phyloP scores from a whole-genome alignment of 108 stramenopile genomes.

The Pseudonitzschia delicatissima region DNA sequence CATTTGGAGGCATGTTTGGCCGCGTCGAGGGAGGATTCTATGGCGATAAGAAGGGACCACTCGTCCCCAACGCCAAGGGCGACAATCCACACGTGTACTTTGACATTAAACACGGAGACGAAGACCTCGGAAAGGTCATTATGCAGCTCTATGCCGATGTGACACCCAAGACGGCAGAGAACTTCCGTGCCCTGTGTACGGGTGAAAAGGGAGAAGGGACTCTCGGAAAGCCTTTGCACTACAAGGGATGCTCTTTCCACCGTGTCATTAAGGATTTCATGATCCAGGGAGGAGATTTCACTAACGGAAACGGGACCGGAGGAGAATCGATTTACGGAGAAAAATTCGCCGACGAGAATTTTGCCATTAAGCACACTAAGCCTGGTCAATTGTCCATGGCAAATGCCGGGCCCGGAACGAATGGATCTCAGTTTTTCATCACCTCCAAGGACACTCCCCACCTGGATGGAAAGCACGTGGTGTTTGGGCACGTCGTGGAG shows the following conservation, averaged over 20 bases:
- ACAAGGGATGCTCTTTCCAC: constrained; percentile 91
- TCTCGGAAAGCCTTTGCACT: constrained; percentile 82
- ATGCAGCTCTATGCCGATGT: constrained; percentile 92
- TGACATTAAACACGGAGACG: constrained; percentile 85
- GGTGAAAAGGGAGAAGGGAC: constrained; percentile 86
- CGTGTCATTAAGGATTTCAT: constrained; percentile 94
- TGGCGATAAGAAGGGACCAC: constrained; percentile 87
- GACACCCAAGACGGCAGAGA: constrained; percentile 96
- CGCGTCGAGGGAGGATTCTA: constrained; percentile 79
- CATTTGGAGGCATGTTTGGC: constrained; percentile 88
- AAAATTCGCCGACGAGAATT: constrained; percentile 91
- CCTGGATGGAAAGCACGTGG: constrained; percentile 98
- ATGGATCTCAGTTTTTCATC: constrained; percentile 88
- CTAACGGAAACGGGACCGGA: constrained; percentile 91
- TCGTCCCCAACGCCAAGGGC: constrained; percentile 68
- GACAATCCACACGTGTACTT: constrained; percentile 92
- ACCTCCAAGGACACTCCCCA: constrained; percentile 80
- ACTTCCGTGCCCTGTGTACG: constrained; percentile 94
- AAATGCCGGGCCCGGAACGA: constrained; percentile 70
- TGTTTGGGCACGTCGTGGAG: constrained; percentile 97
- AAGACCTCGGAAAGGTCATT: constrained; percentile 70
- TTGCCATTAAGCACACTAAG: constrained; percentile 82
- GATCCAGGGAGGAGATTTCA: constrained; percentile 96
- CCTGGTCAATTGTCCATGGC: constrained; percentile 79
- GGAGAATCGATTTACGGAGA: constrained; percentile 91